Evolutionary conservation across 129 eudicot genomes (phyloP).

Genomic region (Oenanthe sinensis): DNA sequence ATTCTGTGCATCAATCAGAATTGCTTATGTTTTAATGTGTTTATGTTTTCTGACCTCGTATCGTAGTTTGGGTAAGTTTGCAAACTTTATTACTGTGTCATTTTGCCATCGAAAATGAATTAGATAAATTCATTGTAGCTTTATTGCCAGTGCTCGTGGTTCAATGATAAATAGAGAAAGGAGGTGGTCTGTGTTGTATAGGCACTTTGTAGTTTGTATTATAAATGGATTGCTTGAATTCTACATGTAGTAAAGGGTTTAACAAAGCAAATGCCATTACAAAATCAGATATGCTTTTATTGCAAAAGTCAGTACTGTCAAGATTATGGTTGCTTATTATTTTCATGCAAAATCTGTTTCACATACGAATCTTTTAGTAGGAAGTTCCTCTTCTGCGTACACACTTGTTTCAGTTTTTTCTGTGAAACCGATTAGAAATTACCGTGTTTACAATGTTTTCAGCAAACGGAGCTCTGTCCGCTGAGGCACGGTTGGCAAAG

Average conservation of each 20-base stretch:
- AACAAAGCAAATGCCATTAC: not conserved
- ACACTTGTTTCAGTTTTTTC: not conserved
- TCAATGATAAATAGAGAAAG: not conserved
- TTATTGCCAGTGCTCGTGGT: not conserved
- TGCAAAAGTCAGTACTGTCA: not conserved
- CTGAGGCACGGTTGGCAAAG: slow-evolving; percentile 51
- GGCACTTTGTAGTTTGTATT: not conserved
- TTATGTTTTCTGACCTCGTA: not conserved
- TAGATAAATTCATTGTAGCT: not conserved
- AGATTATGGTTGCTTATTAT: not conserved
- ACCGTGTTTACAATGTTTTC: not conserved
- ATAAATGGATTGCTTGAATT: not conserved
- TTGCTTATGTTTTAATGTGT: not conserved
- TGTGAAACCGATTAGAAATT: not conserved
- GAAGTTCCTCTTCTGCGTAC: not conserved
- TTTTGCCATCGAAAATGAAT: not conserved
- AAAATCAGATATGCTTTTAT: not conserved
- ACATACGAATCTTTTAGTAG: not conserved
- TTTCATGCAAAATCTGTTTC: not conserved
- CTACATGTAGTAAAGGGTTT: not conserved
- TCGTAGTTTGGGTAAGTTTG: not conserved
- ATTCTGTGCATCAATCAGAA: not conserved
- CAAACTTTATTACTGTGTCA: not conserved
- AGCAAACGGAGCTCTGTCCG: slow-evolving; percentile 21
- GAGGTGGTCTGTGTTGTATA: not conserved